Evolutionary conservation across 352 stramenopile genomes (phyloP).

Genomic region (Phytophthora nicotianae): DNA sequence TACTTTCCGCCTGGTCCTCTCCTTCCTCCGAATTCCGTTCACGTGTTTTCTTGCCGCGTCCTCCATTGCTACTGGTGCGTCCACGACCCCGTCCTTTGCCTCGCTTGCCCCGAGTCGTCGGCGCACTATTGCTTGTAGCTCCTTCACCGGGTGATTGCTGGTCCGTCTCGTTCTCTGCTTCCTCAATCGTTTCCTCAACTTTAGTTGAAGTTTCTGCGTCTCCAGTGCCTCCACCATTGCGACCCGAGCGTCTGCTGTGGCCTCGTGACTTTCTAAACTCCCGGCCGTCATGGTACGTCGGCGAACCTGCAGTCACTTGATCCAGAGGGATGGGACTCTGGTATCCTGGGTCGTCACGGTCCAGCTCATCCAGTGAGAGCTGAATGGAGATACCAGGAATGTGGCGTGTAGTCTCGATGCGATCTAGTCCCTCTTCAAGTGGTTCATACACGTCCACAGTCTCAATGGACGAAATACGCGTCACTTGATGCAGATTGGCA

Average conservation of each 20-base stretch:
- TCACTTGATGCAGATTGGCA: slow-evolving; percentile 74
- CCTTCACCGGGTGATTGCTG: slow-evolving; percentile 20
- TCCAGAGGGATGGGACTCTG: slow-evolving; percentile 72
- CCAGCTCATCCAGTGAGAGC: slow-evolving; percentile 68
- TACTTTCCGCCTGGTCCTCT: slow-evolving; percentile 20
- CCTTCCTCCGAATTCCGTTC: slow-evolving; percentile 24
- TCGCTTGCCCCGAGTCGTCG: slow-evolving; percentile 35
- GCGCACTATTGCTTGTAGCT: neutral
- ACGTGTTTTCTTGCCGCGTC: slow-evolving; percentile 26
- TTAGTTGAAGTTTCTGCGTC: slow-evolving; percentile 7
- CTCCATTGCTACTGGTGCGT: slow-evolving; percentile 36
- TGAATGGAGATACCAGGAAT: slow-evolving; percentile 81
- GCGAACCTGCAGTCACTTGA: slow-evolving; percentile 46
- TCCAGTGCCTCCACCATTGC: slow-evolving; percentile 18
- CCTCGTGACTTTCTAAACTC: slow-evolving; percentile 39
- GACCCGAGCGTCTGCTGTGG: slow-evolving; percentile 28
- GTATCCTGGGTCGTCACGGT: slow-evolving; percentile 66
- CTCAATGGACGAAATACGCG: slow-evolving; percentile 80
- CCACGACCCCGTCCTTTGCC: slow-evolving; percentile 47
- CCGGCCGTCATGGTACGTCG: slow-evolving; percentile 39
- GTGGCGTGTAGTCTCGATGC: slow-evolving; percentile 71
- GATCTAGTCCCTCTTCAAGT: slow-evolving; percentile 83
- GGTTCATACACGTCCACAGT: slow-evolving; percentile 85
- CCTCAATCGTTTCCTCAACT: slow-evolving; percentile 14
- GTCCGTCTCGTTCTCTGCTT: slow-evolving; percentile 10